Evolutionary conservation across 2,329 filamentous ascomycete species (phyloP), one percentile per base, ranked within the genome.

Genomic region (Tolypocladium album): DNA sequence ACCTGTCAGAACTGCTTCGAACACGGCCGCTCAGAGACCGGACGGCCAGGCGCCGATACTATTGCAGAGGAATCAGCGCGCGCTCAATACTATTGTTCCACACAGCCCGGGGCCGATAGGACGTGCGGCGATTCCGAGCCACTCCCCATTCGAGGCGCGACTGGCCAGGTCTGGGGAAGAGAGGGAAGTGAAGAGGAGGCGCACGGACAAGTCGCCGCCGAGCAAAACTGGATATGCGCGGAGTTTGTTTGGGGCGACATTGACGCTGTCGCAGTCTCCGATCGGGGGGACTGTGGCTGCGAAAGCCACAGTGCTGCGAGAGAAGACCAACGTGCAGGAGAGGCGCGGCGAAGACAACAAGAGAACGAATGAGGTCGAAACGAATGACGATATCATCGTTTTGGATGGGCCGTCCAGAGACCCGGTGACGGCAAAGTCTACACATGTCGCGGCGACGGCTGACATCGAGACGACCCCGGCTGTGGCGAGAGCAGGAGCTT

Each of bases 1-100:
- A 17, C 34, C 52, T 34, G 27, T 43, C 12, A 20, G 40, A 11
- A 13, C 50, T 9, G 12, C 2, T 12, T 11, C 47, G 15, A 52
- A 27, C n/a, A 4, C 47, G 2, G 17, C 27, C 2, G 31, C 59
- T 70, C 64, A 62, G 55, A 43, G 61, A 66, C 68, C 63, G 39
- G 50, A 55, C 31, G 31, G 50, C 17, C 63, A 67, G n/a, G 62
- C 61, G 22, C 58, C 62, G 61, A 66, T 63, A 63, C 73, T 74
- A 61, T 70, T 74, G 22, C 75, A 74, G 55, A 70, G 74, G 17
- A 73, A 71, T 20, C 76, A 80, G 53, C 72, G 76, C 27, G 74
- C 76, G 31, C 69, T 80, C n/a, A 85, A 57, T 67, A 59, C 66
- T 3, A 66, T 74, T 22, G 67, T 74, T n/a, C 66, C 68, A 20